Conservation (phyloP, 2,329 filamentous ascomycete genomes). For the Davidsoniella australis region DNA sequence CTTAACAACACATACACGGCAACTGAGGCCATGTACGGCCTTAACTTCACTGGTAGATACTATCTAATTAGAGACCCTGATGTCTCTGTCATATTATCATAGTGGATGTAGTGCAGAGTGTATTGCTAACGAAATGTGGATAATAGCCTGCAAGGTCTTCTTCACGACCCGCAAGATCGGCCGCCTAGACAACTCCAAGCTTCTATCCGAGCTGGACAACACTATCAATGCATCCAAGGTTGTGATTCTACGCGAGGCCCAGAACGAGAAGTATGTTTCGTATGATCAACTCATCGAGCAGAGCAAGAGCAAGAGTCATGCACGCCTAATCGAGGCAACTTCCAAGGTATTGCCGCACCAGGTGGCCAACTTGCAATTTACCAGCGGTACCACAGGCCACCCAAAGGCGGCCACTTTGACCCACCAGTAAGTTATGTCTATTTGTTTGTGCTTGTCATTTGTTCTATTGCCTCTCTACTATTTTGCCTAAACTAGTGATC, state of each 20-base stretch:
- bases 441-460: too few relatives aligned
- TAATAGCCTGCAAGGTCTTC: conserved; percentile 48
- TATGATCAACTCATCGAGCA: conserved; percentile 41
- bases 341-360: conserved; percentile 43
- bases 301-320: conserved; percentile 31
- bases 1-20: conserved; percentile 71
- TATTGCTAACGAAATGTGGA: neutral
- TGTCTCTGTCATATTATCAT: neutral
- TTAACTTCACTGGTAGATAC: conserved; percentile 48
- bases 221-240: conserved; percentile 31
- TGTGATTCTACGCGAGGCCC: conserved; percentile 43
- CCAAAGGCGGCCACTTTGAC: conserved; percentile 63
- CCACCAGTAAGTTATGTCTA: conserved; percentile 34
- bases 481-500: neutral
- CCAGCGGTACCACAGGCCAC: conserved; percentile 55
- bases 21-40: conserved; percentile 52
- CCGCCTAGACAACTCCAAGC: conserved; percentile 40
- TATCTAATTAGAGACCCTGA: neutral
- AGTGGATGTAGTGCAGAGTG: neutral
- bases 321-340: conserved; percentile 34
- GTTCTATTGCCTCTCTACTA: neutral
- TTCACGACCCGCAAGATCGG: conserved; percentile 58
- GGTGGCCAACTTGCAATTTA: conserved; percentile 60
- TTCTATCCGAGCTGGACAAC: conserved; percentile 36
- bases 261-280: conserved; percentile 35